These are phyloP conservation scores for Solanum clarkiae DNA, from an alignment of 257 asterid genomes.

Conservation along the genomic window DNA sequence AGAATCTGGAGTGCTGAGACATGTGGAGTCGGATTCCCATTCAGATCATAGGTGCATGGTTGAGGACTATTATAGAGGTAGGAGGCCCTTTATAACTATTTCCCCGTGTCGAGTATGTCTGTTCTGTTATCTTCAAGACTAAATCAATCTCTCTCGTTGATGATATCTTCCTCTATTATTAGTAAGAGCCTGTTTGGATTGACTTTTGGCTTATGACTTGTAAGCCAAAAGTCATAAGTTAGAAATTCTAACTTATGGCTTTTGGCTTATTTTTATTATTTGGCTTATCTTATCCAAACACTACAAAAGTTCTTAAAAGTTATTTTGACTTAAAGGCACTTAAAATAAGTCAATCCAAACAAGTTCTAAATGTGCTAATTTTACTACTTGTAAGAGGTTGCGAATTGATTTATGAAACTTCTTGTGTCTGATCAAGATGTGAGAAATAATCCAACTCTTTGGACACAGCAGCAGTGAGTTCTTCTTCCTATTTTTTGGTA, in stretches of 20 bases:
- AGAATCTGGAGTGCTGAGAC: conserved; percentile 3
- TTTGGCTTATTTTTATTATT: background rate
- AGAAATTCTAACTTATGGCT: background rate
- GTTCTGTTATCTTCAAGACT: background rate
- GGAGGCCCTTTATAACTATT: background rate
- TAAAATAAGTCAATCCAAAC: background rate
- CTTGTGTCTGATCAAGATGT: background rate
- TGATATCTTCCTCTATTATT: background rate
- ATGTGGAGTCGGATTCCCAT: conserved; percentile 14
- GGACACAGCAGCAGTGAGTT: background rate
- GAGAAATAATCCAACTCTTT: background rate
- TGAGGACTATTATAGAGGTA: conserved; percentile 39
- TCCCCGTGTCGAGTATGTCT: background rate
- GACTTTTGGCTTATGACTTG: background rate
- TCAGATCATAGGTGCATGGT: conserved; percentile 8
- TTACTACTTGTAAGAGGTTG: background rate
- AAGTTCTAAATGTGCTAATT: background rate
- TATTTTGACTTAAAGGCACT: background rate
- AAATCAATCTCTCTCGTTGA: background rate
- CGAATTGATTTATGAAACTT: background rate
- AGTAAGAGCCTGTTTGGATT: background rate
- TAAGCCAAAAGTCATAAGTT: background rate
- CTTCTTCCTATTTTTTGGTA: background rate
- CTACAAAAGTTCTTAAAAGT: background rate
- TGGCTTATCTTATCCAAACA: background rate